Evolutionary conservation across 305 asterid genomes (phyloP), one percentile per base, ranked within the genome.

Genomic region (Fraxinus sp.): DNA sequence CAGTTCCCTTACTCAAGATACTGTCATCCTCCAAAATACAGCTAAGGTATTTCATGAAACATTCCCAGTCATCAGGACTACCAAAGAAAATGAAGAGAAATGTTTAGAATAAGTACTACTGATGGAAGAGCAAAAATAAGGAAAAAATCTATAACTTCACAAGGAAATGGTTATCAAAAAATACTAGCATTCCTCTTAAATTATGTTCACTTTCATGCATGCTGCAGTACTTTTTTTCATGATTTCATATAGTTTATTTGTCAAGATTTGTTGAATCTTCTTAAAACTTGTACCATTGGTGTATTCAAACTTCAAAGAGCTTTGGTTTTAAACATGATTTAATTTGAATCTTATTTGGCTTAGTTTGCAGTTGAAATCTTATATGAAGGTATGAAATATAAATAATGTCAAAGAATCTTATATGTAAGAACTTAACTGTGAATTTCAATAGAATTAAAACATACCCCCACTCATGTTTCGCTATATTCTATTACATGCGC

Each of bases 41-140:
- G 86, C 95, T 97, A 86, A 95, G 84, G 89, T 89, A 97, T 84
- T 92, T 95, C 85, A 88, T 91, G 88, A 91, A 95, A 89, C 94
- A 91, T 82, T 95, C 97, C 98, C 98, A 97, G 82, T 97, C 99
- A 85, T 94, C 98, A 68, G 99, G 97, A 85, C 99, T 97, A 86
- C 78, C 62, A 89, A 85, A 86, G 81, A 82, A 82, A 70, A 33
- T 74, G 80, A 85, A 33, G 3, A 64, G 26, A 80, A 62, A 70
- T 79, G 41, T 64, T 76, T 30, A 80, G 64, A 82, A n/a, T 68
- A 68, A 70, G 57, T 20, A 44, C 32, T 26, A 36, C 59, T 55
- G 76, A 71, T 18, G 59, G 77, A 78, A 39, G 64, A 37, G 74
- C 52, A 52, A 86, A 78, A 33, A 79, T 59, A 22, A 20, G 28